Conservation (phyloP, 768 basidiomycete genomes). For the Leccinellum albellum region DNA sequence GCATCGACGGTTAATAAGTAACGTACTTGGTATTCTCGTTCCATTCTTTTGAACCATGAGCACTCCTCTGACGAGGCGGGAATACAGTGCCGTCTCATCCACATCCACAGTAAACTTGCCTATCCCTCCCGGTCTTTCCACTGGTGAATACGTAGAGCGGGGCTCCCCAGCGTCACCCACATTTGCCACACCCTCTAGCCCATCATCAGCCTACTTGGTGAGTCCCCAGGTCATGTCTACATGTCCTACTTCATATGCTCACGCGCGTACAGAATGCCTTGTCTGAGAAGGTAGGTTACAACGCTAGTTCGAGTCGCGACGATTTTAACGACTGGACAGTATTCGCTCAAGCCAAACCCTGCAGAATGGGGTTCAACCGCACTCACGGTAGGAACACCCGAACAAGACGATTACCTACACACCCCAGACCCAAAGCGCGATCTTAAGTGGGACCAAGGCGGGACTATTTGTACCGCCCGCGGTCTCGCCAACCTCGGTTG, state of each 20-base stretch:
- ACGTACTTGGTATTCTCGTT: conserved; percentile 3
- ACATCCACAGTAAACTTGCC: conserved; percentile 21
- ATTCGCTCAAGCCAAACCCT: conserved; percentile 39
- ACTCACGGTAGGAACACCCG: conserved; percentile 41
- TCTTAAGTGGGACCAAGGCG: conserved; percentile 50
- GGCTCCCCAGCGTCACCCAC: conserved; percentile 11
- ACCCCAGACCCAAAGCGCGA: conserved; percentile 58
- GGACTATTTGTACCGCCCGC: conserved; percentile 55
- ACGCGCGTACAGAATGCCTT: conserved; percentile 24
- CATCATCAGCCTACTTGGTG: conserved; percentile 24
- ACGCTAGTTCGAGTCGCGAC: neutral
- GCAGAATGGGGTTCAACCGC: conserved; percentile 48
- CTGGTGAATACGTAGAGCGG: conserved; percentile 14
- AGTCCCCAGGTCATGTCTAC: neutral
- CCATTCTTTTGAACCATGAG: conserved; percentile 14
- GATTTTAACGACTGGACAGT: conserved; percentile 25
- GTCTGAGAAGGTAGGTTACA: conserved; percentile 20
- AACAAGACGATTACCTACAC: conserved; percentile 63
- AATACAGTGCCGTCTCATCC: conserved; percentile 27
- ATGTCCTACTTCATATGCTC: neutral
- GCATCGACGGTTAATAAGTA: conserved; percentile 19
- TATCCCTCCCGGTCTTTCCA: conserved; percentile 10
- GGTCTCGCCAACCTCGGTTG: conserved; percentile 69
- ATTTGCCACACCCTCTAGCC: conserved; percentile 24
- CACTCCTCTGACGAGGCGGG: conserved; percentile 23